Conservation (phyloP, 2,329 filamentous ascomycete species). For the Fusarium heterosporum region DNA sequence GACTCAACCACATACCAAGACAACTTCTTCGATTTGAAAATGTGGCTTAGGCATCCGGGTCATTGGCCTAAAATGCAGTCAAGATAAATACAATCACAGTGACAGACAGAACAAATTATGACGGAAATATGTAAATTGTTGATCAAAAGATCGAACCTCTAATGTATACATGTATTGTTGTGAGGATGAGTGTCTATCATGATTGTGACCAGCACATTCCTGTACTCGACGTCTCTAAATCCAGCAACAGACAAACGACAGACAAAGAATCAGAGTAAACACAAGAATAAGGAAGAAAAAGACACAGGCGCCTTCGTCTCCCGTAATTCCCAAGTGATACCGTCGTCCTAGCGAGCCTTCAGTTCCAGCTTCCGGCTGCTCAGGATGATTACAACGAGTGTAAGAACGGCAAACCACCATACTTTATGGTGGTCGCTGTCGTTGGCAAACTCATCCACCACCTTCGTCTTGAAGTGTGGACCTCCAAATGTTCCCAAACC, state of each 20-base stretch:
- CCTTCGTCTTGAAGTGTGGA: conserved; percentile 32
- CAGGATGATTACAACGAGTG: conserved; percentile 64
- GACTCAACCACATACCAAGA: neutral
- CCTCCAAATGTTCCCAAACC: conserved; percentile 29
- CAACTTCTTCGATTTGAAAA: conserved; percentile 6
- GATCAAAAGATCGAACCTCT: conserved; percentile 41
- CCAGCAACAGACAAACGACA: conserved; percentile 49
- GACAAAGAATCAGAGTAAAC: conserved; percentile 52
- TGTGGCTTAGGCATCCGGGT: conserved; percentile 5
- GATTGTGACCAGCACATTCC: conserved; percentile 51
- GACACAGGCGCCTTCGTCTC: conserved; percentile 24
- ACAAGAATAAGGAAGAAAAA: conserved; percentile 51
- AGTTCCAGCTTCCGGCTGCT: conserved; percentile 54
- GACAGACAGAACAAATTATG: neutral
- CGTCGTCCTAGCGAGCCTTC: conserved; percentile 49
- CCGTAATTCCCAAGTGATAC: conserved; percentile 47
- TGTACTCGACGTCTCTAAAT: conserved; percentile 45
- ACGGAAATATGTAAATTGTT: conserved; percentile 47
- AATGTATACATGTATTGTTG: conserved; percentile 45
- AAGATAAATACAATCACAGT: neutral
- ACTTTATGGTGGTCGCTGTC: conserved; percentile 44
- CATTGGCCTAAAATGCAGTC: neutral
- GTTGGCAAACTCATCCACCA: conserved; percentile 41
- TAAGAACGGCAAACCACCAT: conserved; percentile 59
- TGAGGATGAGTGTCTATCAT: conserved; percentile 44